Percentiles rank a stretch among this genome's conserved stretches.
Evolutionary conservation across 306 rosid species (phyloP).

Genomic region (Acacia confusa): DNA sequence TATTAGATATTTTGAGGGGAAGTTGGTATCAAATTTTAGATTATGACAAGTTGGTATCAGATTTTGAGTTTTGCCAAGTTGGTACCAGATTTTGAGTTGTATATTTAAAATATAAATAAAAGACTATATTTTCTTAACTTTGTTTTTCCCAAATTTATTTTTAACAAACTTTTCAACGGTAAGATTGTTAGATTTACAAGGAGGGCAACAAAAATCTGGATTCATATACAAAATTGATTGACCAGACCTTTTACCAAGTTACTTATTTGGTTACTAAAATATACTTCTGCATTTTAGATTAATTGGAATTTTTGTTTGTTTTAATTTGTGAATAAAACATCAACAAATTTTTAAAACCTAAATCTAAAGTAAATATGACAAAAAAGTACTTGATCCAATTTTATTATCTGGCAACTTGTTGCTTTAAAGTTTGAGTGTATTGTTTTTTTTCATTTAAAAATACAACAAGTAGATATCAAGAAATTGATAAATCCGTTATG

Average conservation of each 20-base stretch:
- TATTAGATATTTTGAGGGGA: too few species aligned
- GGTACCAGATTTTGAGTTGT: too few species aligned
- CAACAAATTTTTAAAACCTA: too few species aligned
- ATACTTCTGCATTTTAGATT: too few species aligned
- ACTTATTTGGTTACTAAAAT: too few species aligned
- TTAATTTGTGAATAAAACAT: too few species aligned
- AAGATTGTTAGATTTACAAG: background rate
- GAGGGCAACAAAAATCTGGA: background rate
- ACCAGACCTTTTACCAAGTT: background rate
- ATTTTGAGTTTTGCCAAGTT: too few species aligned
- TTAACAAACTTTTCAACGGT: background rate
- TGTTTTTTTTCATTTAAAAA: background rate
- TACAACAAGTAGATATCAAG: background rate
- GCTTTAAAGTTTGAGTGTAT: background rate
- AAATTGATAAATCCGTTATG: background rate
- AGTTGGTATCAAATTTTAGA: too few species aligned
- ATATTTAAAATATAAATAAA: too few species aligned
- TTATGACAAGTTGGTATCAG: too few species aligned
- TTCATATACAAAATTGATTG: background rate
- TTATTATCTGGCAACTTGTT: background rate
- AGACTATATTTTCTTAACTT: background rate
- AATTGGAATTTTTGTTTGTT: too few species aligned
- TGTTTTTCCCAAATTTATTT: background rate
- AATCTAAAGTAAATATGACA: background rate
- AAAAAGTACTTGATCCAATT: too few species aligned